Base-by-base conservation (phyloP, 768 basidiomycete genomes). In the Boletus coccyginus region DNA sequence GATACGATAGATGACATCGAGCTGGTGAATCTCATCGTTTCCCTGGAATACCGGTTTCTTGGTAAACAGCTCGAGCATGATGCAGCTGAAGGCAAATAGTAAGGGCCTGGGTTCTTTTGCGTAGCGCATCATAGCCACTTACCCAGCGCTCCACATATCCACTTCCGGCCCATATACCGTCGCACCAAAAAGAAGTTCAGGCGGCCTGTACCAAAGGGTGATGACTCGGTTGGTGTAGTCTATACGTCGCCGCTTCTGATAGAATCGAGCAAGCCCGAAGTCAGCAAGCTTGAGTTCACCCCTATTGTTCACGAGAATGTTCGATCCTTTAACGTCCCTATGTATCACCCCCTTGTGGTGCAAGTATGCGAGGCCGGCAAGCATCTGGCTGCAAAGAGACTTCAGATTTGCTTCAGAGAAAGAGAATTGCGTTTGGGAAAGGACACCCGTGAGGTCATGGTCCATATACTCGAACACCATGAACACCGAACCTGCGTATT, bases 391-490 rank as follows among this genome's bases (percentile, higher is more conserved):
- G 69, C 90, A 94, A 50, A 99, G 82, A 0, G 95, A 97, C 78
- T 99, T 99, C 41, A 98, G 78, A 71, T 99, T 90, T 21, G 90
- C 92, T 21, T 86, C 82, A 0, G 84, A 81, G 69, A 99, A 98
- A 39, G 69, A 77, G 64, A 98, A 91, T 66, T 93, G 88, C 1
- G 84, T 90, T 74, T 98, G 95, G 3, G 93, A 91, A 29, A 99
- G 79, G 49, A 98, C 81, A 5, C 97, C 97, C 3, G 95, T 98
- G 52, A 99, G 78, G 69, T 99, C 97, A 69, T 98, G 96, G 65
- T 99, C 94, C 92, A 97, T 92, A 72, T 99, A 99, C 71, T 98
- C 95, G 66, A 98, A 94, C 39, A 99, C 96, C 97, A 99, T 99
- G 74, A 93, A 96, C 41, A 97, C 95, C 46, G 90, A 87, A 56